phyloP scores from a whole-genome alignment of 176 grass and related monocot species.

The Phyllostachys edulis region DNA sequence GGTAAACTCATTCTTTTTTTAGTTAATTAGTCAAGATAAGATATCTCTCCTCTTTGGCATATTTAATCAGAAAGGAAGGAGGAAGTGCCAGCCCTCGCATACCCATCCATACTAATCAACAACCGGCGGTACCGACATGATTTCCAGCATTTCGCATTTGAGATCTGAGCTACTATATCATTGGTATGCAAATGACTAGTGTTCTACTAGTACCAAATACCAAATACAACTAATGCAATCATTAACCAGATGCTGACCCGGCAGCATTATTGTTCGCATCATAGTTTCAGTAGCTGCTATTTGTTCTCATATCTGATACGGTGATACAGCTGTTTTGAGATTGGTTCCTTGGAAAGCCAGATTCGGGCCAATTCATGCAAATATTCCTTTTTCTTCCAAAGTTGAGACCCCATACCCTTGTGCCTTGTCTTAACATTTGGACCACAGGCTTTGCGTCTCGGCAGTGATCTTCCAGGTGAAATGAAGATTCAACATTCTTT shows the following conservation, averaged over 20 bases:
- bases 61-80: conserved; percentile 7
- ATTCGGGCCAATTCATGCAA: neutral
- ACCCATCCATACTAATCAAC: conserved; percentile 28
- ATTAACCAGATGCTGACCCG: conserved; percentile 38
- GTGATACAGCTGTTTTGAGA: conserved; percentile 18
- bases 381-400: neutral
- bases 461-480: neutral
- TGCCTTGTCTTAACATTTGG: neutral
- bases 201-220: conserved; percentile 15
- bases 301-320: conserved; percentile 24
- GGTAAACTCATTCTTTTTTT: too few species aligned
- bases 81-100: conserved; percentile 29
- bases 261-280: conserved; percentile 15
- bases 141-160: conserved; percentile 41
- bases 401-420: neutral
- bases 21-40: too few species aligned
- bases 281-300: conserved; percentile 7
- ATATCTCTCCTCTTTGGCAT: neutral
- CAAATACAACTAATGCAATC: conserved; percentile 41
- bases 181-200: conserved; percentile 36
- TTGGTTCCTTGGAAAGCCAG: conserved; percentile 18
- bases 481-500: neutral
- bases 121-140: conserved; percentile 20
- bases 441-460: neutral
- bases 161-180: conserved; percentile 36